These are phyloP conservation scores for Rhodotorula sp. DNA, from an alignment of 1,284 basidiomycete species.

Conservation along the genomic window DNA sequence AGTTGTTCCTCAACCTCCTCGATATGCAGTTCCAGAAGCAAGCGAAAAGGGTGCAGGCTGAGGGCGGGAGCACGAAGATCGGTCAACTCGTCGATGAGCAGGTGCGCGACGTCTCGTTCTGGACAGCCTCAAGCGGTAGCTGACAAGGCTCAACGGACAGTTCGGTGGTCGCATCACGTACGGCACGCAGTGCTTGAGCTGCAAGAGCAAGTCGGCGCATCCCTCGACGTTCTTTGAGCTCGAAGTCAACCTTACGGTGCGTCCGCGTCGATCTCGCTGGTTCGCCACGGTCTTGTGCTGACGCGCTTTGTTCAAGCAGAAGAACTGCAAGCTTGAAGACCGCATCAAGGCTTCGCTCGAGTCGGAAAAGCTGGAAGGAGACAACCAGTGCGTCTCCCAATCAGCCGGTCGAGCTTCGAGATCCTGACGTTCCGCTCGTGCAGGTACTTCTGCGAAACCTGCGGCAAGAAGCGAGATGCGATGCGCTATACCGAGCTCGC, in stretches of 20 bases:
- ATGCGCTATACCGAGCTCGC: constrained; percentile 68
- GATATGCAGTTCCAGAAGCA: constrained; percentile 80
- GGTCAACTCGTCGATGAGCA: constrained; percentile 20
- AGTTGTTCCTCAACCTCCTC: constrained; percentile 84
- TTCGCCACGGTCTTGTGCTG: no score
- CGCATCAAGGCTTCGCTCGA: constrained; percentile 63
- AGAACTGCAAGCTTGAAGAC: constrained; percentile 59
- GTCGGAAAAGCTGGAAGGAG: constrained; percentile 69
- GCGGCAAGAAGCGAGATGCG: constrained; percentile 69
- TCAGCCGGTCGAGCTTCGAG: background rate
- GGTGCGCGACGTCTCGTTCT: background rate
- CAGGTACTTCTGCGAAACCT: constrained; percentile 75
- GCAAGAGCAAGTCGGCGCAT: constrained; percentile 65
- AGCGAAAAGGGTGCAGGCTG: constrained; percentile 30
- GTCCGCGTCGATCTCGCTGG: background rate
- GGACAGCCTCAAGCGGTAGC: no score
- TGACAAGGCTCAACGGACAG: constrained; percentile 52
- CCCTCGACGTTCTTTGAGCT: constrained; percentile 72
- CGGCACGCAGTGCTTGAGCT: constrained; percentile 69
- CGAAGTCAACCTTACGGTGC: constrained; percentile 74
- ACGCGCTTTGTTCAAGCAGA: background rate
- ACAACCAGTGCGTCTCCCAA: constrained; percentile 63
- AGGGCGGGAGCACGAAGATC: constrained; percentile 11
- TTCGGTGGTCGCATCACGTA: constrained; percentile 82
- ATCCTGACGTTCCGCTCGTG: constrained; percentile 3